These are phyloP conservation scores for Xanthoconium separans DNA, from an alignment of 1,284 basidiomycete genomes.

Conservation along the genomic window DNA sequence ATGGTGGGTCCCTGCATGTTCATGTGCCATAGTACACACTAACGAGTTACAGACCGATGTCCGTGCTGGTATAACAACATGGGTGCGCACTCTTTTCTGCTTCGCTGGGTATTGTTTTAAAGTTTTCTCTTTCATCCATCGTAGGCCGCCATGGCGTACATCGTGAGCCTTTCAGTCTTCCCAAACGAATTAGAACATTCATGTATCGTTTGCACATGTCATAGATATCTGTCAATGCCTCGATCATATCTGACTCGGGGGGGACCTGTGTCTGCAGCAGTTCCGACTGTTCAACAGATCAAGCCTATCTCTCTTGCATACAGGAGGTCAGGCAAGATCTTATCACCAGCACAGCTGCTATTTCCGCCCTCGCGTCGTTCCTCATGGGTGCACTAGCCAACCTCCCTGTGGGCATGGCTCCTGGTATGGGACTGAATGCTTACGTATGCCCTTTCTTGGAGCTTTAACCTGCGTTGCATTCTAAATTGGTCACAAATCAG, in stretches of 20 bases:
- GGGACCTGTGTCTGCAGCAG: conserved; percentile 78
- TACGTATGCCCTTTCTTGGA: conserved; percentile 51
- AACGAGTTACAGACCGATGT: conserved; percentile 61
- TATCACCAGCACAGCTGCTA: conserved; percentile 77
- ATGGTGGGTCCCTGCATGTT: conserved; percentile 43
- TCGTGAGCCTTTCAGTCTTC: conserved; percentile 38
- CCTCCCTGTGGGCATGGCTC: conserved; percentile 79
- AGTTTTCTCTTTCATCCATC: neutral
- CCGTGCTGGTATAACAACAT: conserved; percentile 80
- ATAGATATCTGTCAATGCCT: conserved; percentile 83
- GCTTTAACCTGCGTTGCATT: neutral
- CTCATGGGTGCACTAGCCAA: conserved; percentile 87
- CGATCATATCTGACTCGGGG: conserved; percentile 74
- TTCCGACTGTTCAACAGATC: conserved; percentile 55
- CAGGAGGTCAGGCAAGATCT: conserved; percentile 69
- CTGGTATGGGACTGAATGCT: conserved; percentile 81
- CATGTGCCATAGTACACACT: neutral
- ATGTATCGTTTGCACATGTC: neutral
- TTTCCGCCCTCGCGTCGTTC: conserved; percentile 72
- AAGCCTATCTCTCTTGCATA: conserved; percentile 64
- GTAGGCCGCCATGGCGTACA: conserved; percentile 70
- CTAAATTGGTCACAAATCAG: conserved; percentile 37
- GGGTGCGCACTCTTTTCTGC: conserved; percentile 47
- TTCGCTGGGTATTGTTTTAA: conserved; percentile 8
- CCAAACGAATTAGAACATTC: neutral